These are phyloP conservation scores for Trichoderma semiorbis DNA, from an alignment of 2,329 filamentous ascomycete genomes.

Conservation along the genomic window DNA sequence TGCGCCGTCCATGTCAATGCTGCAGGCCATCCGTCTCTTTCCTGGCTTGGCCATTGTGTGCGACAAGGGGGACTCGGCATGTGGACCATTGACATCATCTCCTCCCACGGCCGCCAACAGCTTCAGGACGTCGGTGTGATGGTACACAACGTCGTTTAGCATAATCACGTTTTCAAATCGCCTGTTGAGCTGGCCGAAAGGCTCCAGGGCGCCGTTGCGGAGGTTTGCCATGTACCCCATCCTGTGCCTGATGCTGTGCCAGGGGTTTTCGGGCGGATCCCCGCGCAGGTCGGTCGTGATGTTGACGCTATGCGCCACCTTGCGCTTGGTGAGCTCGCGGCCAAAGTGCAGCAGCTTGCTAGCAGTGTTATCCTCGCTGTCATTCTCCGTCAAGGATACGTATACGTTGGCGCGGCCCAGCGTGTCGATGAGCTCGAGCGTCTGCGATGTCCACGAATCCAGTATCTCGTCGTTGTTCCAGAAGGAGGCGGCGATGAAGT, in stretches of 20 bases:
- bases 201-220: constrained; percentile 19
- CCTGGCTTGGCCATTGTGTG: background rate
- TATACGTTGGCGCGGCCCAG: constrained; percentile 17
- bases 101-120: constrained; percentile 17
- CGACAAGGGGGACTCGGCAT: background rate
- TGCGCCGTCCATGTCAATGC: constrained; percentile 19
- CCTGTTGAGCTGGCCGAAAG: constrained; percentile 5
- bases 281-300: constrained; percentile 17
- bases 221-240: constrained; percentile 20
- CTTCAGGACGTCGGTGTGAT: constrained; percentile 19
- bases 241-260: constrained; percentile 14
- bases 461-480: constrained; percentile 17
- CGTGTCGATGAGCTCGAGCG: constrained; percentile 18
- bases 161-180: constrained; percentile 19
- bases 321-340: constrained; percentile 13
- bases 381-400: constrained; percentile 19
- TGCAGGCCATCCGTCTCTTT: constrained; percentile 18
- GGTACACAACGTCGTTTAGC: constrained; percentile 18
- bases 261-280: constrained; percentile 16
- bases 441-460: constrained; percentile 15
- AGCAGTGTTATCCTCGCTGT: constrained; percentile 18
- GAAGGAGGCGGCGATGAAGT: constrained; percentile 19
- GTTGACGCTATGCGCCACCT: constrained; percentile 17
- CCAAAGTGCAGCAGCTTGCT: constrained; percentile 19
- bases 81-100: constrained; percentile 6